phyloP scores from a whole-genome alignment of 1,139 yeast genomes.

The Debaryomycetaceae sp. region DNA sequence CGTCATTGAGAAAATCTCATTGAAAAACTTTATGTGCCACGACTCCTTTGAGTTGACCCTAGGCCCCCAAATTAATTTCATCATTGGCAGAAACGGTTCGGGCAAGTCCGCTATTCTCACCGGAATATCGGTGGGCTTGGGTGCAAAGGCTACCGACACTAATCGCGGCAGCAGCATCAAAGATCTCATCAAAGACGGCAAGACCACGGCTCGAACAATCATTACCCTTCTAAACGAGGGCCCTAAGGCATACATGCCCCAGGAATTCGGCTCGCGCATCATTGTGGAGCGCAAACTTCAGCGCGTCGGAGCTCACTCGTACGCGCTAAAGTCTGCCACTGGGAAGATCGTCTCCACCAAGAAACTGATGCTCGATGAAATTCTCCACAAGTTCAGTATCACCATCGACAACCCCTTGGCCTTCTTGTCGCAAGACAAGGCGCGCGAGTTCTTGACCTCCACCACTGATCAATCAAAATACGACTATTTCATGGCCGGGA shows the following conservation, averaged over 20 bases:
- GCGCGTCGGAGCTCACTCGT: slow-evolving; percentile 37
- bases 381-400: slow-evolving; percentile 61
- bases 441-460: slow-evolving; percentile 76
- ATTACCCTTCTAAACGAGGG: slow-evolving; percentile 58
- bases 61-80: slow-evolving; percentile 81
- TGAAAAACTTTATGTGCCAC: slow-evolving; percentile 78
- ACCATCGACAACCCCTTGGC: slow-evolving; percentile 90
- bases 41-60: slow-evolving; percentile 63
- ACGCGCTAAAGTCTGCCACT: slow-evolving; percentile 40
- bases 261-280: slow-evolving; percentile 56
- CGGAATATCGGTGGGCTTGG: slow-evolving; percentile 82
- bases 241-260: slow-evolving; percentile 50
- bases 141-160: slow-evolving; percentile 91
- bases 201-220: slow-evolving; percentile 47
- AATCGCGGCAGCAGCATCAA: slow-evolving; percentile 69
- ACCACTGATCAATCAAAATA: slow-evolving; percentile 65
- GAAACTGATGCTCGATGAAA: slow-evolving; percentile 54
- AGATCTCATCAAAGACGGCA: slow-evolving; percentile 71
- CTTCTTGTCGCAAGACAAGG: slow-evolving; percentile 87
- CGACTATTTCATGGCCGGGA: slow-evolving; percentile 69
- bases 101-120: slow-evolving; percentile 93
- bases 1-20: slow-evolving; percentile 42
- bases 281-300: slow-evolving; percentile 61
- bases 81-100: slow-evolving; percentile 90
- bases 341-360: slow-evolving; percentile 50